A percentile compares a stretch with the other conserved stretches of the same genome.
Evolutionary conservation across 768 basidiomycete genomes (phyloP).

Genomic region (Leccinum rimulosum): DNA sequence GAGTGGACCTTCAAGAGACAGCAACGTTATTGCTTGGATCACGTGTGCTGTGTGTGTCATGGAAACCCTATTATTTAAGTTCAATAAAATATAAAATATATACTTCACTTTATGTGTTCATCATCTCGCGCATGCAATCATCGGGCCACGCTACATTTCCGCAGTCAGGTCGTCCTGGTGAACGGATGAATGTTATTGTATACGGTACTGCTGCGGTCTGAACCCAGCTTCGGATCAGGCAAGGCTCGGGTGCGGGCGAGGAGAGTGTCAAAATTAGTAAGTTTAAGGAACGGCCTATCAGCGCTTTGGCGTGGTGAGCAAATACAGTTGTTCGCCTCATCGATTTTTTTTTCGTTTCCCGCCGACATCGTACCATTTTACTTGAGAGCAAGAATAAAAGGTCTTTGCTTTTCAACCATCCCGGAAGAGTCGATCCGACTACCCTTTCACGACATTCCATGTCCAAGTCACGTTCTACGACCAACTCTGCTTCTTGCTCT

Average conservation of each 20-base stretch:
- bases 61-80: no score
- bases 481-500: background rate
- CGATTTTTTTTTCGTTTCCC: background rate
- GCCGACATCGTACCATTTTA: slow-evolving; percentile 3
- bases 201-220: no score
- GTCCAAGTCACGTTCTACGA: slow-evolving; percentile 12
- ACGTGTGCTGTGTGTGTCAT: no score
- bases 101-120: no score
- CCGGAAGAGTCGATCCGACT: background rate
- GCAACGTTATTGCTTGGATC: no score
- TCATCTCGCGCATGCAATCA: background rate
- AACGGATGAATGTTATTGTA: background rate
- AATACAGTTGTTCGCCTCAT: no score
- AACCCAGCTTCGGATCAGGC: background rate
- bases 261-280: no score
- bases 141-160: background rate
- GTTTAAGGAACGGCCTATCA: no score
- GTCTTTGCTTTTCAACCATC: background rate
- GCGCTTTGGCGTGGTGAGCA: no score
- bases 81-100: no score
- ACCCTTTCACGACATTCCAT: slow-evolving; percentile 12
- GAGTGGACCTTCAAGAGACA: no score
- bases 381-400: background rate
- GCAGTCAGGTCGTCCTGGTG: background rate
- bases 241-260: no score